Evolutionary conservation across 2,329 filamentous ascomycete genomes (phyloP), one percentile per base, ranked within the genome.

Genomic region (Leptosphaerulina australis): DNA sequence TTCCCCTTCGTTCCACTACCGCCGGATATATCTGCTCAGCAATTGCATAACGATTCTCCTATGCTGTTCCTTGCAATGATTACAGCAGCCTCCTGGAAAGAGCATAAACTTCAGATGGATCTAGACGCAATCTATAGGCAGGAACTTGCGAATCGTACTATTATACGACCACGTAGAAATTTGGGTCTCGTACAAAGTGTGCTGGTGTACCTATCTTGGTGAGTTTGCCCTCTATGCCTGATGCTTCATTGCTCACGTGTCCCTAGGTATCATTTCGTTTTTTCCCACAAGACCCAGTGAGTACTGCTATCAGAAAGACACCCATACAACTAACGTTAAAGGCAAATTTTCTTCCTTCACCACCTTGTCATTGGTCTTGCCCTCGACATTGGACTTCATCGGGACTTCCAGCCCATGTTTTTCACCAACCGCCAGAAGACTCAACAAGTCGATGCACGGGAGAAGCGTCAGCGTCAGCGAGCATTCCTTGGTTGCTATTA

Each of bases 211-310:
- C 46, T 71, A 0, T 67, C 67, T 10, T 70, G 68, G 69, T 69
- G 46, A 17, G 54, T 34, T n/a, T 18, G 6, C 15, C 24, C 7
- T 18, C n/a, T 28, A 10, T 17, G 3, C 24, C 7, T 3, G 4
- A 38, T 9, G 5, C 26, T 31, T 3, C 3, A 9, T 18, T 9
- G 44, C 58, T 60, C 2, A 63, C 14, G 15, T 1, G 8, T 1
- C 3, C 3, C 14, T 30, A 71, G 67, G 64, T 71, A 72, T 30
- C 68, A 71, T 28, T 72, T 68, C 22, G 55, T 69, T 0, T 70
- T 70, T 28, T 69, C 64, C 34, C 68, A 71, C 46, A 69, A 70
- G 35, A 70, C 68, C 6, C 67, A 72, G 41, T 67, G 68, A 11
- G 47, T 40, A 1, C 3, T 7, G 4, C 9, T 5, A 5, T 18